Evolutionary conservation across 2,329 filamentous ascomycete species (phyloP), one percentile per base, ranked within the genome.

Genomic region (Trichothecium sympodiale): DNA sequence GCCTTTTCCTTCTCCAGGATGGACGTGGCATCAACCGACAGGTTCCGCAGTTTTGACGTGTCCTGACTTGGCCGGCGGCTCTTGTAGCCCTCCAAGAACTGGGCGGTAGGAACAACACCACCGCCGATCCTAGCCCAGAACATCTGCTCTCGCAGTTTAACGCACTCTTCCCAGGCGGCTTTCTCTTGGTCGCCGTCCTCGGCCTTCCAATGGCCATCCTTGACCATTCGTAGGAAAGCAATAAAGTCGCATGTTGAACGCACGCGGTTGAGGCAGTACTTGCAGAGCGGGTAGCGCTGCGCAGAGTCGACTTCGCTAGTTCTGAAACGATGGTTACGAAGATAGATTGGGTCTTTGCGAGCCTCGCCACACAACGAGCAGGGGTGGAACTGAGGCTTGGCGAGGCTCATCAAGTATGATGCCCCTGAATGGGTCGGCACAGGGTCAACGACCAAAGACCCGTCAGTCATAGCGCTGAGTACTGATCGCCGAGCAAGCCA

Each of bases 81-180:
- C 37, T 54, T 57, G 9, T 58, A 55, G 14, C 46, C 17, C n/a
- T 53, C 51, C 12, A 45, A 34, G 4, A 36, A 42, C 17, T 59
- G 59, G 9, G 50, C 48, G 8, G 72, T 65, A 2, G 89, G 91
- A 10, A 96, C 63, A 3, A 98, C 86, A 12, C 91, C 91, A 18
- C 88, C 91, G 17, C 89, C 89, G 35, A 98, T 77, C 37, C 91
- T 75, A 34, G 84, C 77, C 91, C 91, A 98, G 55, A 98, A 98
- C 83, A 98, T 94, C 47, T 89, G 80, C 56, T 98, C 91, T 34
- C 91, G 72, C 33, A 96, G 60, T 20, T 82, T 76, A 9, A 95
- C 83, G 38, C 86, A 86, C 62, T 98, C 91, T 53, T 96, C 89
- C 91, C 91, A 98, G 0, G 87, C 86, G 18, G 77, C 75, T 51